These are phyloP conservation scores for Termitomyces sp. DNA, from an alignment of 1,284 basidiomycete species.

Conservation along the genomic window DNA sequence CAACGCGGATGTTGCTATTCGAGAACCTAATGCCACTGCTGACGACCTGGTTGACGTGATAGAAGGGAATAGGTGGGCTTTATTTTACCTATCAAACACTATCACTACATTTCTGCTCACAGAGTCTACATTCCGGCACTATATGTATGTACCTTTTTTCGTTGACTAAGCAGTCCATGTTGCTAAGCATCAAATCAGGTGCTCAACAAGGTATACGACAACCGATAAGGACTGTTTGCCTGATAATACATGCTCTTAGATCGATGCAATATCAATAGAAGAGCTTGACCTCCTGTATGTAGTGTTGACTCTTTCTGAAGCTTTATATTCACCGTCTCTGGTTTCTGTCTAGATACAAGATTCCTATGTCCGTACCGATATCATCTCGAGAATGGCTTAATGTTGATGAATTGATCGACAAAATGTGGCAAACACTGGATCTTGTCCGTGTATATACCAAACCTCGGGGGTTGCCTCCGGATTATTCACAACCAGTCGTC, in stretches of 20 bases:
- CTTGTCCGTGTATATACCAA: constrained; percentile 95
- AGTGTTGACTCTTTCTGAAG: neutral
- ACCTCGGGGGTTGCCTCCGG: constrained; percentile 86
- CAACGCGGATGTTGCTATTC: constrained; percentile 92
- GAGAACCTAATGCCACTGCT: constrained; percentile 88
- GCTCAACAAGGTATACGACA: constrained; percentile 60
- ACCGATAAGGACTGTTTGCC: constrained; percentile 13
- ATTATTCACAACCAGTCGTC: constrained; percentile 81
- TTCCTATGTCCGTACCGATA: constrained; percentile 93
- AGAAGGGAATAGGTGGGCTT: constrained; percentile 77
- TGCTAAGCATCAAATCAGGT: constrained; percentile 38
- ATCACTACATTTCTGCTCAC: constrained; percentile 25
- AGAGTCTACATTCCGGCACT: constrained; percentile 91
- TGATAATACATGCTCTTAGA: constrained; percentile 47
- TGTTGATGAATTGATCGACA: constrained; percentile 89
- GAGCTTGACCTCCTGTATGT: constrained; percentile 90
- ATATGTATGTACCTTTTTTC: constrained; percentile 57
- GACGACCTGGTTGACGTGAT: constrained; percentile 98
- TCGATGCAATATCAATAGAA: constrained; percentile 97
- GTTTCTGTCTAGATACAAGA: constrained; percentile 60
- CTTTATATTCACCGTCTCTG: neutral
- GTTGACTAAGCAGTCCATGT: neutral
- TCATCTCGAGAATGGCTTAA: constrained; percentile 95
- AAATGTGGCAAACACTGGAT: constrained; percentile 88
- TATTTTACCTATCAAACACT: neutral